phyloP scores from a whole-genome alignment of 345 rosid genomes.

The Rhodomyrtus tomentosa region DNA sequence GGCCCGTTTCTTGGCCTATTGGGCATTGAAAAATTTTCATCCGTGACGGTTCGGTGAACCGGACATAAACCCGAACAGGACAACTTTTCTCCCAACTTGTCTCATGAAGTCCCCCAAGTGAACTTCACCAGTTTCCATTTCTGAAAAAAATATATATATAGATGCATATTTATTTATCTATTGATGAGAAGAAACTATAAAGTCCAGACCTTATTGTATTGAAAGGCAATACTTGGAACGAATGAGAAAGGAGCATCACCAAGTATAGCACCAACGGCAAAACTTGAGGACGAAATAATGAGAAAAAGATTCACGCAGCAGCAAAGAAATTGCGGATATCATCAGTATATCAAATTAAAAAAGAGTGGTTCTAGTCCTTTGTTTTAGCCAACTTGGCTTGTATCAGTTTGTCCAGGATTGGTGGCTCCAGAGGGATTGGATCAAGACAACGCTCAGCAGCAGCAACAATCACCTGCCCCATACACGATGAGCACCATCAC shows the following conservation, averaged over 20 bases:
- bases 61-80: not conserved
- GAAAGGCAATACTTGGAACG: not conserved
- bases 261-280: not conserved
- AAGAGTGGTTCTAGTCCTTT: slow-evolving; percentile 22
- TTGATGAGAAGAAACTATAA: not conserved
- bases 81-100: not conserved
- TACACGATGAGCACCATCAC: not conserved
- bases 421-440: slow-evolving; percentile 82
- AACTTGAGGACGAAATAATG: not conserved
- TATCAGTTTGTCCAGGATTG: slow-evolving; percentile 87
- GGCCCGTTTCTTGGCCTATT: too few species aligned
- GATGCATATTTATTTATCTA: not conserved
- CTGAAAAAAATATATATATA: too few species aligned
- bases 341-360: not conserved
- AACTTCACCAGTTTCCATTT: not conserved
- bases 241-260: not conserved
- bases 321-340: not conserved
- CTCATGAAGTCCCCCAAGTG: not conserved
- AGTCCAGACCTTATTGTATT: not conserved
- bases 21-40: too few species aligned
- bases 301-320: not conserved
- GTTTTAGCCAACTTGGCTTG: slow-evolving; percentile 71
- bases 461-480: slow-evolving; percentile 79
- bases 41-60: not conserved
- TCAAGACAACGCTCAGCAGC: slow-evolving; percentile 93